Evolutionary conservation across 2,329 filamentous ascomycete species (phyloP).

Genomic region (Sporothrix brasiliensis): DNA sequence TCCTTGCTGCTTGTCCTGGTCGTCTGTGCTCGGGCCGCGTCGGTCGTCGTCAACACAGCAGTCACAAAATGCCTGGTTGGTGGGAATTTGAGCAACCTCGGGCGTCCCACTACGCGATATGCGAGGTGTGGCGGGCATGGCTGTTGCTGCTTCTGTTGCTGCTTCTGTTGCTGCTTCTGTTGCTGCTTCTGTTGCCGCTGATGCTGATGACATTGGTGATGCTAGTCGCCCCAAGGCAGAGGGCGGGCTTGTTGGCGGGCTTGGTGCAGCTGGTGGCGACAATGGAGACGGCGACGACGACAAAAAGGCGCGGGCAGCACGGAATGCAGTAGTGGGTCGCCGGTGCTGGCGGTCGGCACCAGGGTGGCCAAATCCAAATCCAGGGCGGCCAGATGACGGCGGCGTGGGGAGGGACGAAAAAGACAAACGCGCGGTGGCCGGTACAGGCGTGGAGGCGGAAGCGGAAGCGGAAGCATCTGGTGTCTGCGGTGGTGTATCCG

Average conservation of each 20-base stretch:
- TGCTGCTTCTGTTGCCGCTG: not conserved
- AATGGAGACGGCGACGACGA: not conserved
- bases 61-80: not conserved
- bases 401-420: not conserved
- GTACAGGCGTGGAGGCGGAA: not conserved
- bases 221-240: not conserved
- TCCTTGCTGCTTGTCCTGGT: not conserved
- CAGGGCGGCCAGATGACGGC: not conserved
- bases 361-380: not conserved
- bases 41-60: not conserved
- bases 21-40: not conserved
- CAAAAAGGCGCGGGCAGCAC: conserved; percentile 9
- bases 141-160: not conserved
- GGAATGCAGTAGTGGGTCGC: not conserved
- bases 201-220: not conserved
- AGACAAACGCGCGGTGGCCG: not conserved
- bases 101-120: conserved; percentile 14
- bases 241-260: conserved; percentile 5
- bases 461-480: not conserved
- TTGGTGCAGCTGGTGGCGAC: conserved; percentile 1
- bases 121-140: not conserved
- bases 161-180: not conserved
- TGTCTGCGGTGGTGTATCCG: conserved; percentile 1
- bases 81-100: not conserved
- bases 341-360: not conserved